Evolutionary conservation across 2,329 filamentous ascomycete genomes (phyloP).

Genomic region (Claviceps maximensis): DNA sequence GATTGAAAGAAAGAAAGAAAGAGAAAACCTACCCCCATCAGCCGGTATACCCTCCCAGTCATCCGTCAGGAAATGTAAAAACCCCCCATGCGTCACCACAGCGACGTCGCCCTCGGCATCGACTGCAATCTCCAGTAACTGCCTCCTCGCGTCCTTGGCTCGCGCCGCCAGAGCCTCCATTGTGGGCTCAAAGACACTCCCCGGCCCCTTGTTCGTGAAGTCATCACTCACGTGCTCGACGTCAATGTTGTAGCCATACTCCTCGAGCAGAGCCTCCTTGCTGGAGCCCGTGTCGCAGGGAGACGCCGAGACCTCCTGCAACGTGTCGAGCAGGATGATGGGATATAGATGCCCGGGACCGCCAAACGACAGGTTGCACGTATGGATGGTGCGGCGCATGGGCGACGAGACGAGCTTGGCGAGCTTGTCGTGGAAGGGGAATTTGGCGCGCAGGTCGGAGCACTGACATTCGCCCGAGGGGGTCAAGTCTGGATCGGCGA

Average conservation of each 20-base stretch:
- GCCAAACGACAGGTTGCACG: slow-evolving; percentile 57
- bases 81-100: slow-evolving; percentile 70
- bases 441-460: slow-evolving; percentile 42
- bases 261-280: slow-evolving; percentile 36
- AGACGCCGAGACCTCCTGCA: slow-evolving; percentile 64
- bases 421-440: slow-evolving; percentile 51
- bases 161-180: slow-evolving; percentile 43
- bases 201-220: slow-evolving; percentile 56
- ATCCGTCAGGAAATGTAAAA: slow-evolving; percentile 73
- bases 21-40: slow-evolving; percentile 23
- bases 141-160: slow-evolving; percentile 46
- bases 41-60: slow-evolving; percentile 55
- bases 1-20: not conserved
- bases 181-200: slow-evolving; percentile 32
- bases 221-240: slow-evolving; percentile 43
- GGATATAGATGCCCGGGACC: slow-evolving; percentile 23
- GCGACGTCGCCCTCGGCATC: slow-evolving; percentile 49
- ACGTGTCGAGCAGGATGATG: slow-evolving; percentile 56
- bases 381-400: slow-evolving; percentile 68
- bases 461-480: slow-evolving; percentile 66
- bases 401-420: slow-evolving; percentile 67
- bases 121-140: slow-evolving; percentile 35
- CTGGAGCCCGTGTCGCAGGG: slow-evolving; percentile 65
- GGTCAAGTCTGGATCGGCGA: slow-evolving; percentile 71
- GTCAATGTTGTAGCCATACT: slow-evolving; percentile 54